phyloP scores from a whole-genome alignment of 768 basidiomycete genomes.

The Pulveroboletus ravenelii region DNA sequence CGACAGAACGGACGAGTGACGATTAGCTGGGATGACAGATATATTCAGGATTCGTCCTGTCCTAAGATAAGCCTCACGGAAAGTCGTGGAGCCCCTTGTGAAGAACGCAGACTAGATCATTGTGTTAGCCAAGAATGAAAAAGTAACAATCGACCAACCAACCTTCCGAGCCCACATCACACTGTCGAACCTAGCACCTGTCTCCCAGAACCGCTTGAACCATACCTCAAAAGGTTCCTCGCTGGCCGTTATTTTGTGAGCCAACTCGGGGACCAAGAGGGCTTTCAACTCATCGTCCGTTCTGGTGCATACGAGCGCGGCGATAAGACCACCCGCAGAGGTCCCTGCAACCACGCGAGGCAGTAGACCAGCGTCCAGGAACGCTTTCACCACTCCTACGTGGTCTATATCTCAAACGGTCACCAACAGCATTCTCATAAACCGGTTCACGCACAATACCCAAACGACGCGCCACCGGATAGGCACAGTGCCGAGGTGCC shows the following conservation, averaged over 20 bases:
- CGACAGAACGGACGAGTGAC: slow-evolving; percentile 61
- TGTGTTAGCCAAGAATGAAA: neutral
- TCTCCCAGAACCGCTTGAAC: slow-evolving; percentile 69
- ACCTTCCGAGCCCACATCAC: slow-evolving; percentile 89
- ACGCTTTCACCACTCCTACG: slow-evolving; percentile 87
- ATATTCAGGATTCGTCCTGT: slow-evolving; percentile 94
- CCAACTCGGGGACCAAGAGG: slow-evolving; percentile 78
- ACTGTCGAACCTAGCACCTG: slow-evolving; percentile 94
- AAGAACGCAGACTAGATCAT: slow-evolving; percentile 71
- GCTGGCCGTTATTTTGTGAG: slow-evolving; percentile 76
- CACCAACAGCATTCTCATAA: neutral
- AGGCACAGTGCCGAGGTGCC: slow-evolving; percentile 91
- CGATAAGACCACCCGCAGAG: slow-evolving; percentile 83
- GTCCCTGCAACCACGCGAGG: slow-evolving; percentile 95
- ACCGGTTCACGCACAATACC: slow-evolving; percentile 64
- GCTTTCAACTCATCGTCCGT: slow-evolving; percentile 82
- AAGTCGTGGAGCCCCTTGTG: slow-evolving; percentile 90
- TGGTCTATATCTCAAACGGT: slow-evolving; percentile 50
- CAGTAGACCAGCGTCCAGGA: slow-evolving; percentile 78
- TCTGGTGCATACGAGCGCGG: slow-evolving; percentile 74
- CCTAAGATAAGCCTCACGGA: slow-evolving; percentile 87
- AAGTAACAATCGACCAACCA: slow-evolving; percentile 3
- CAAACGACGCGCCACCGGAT: slow-evolving; percentile 93
- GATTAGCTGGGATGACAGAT: slow-evolving; percentile 86
- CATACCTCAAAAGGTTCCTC: slow-evolving; percentile 71